These are phyloP conservation scores for Mycena haematopus DNA, from an alignment of 768 basidiomycete genomes.

Conservation along the genomic window DNA sequence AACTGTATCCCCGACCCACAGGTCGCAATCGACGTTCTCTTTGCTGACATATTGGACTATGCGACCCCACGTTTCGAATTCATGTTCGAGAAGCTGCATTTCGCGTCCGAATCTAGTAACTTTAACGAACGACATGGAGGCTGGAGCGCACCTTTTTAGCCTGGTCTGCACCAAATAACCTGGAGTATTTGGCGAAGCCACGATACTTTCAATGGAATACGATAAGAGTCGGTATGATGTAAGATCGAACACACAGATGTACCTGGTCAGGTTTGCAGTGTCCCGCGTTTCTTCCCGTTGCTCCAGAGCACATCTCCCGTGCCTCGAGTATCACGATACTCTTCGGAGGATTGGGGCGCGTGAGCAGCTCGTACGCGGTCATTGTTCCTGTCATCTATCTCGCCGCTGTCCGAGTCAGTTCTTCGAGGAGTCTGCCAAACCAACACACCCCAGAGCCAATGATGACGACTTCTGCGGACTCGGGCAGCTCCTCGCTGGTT, in stretches of 20 bases:
- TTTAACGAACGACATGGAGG: not conserved
- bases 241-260: not conserved
- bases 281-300: constrained; percentile 61
- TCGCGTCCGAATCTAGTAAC: not conserved
- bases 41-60: constrained; percentile 24
- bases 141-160: constrained; percentile 24
- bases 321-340: constrained; percentile 67
- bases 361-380: constrained; percentile 32
- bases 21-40: constrained; percentile 32
- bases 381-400: constrained; percentile 32
- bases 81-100: constrained; percentile 26
- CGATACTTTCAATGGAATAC: constrained; percentile 37
- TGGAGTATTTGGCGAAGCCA: constrained; percentile 49
- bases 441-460: constrained; percentile 62
- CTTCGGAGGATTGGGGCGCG: constrained; percentile 30
- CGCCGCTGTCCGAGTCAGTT: not conserved
- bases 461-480: constrained; percentile 42
- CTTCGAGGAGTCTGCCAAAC: not conserved
- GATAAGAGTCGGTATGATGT: too few species aligned
- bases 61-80: constrained; percentile 27
- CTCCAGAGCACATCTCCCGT: constrained; percentile 60
- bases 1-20: constrained; percentile 35
- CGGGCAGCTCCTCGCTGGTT: constrained; percentile 28
- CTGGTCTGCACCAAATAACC: constrained; percentile 40
- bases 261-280: constrained; percentile 54